Evolutionary conservation across 2,329 filamentous ascomycete species (phyloP), one percentile per base, ranked within the genome.

Genomic region (Mycogone perniciosa): DNA sequence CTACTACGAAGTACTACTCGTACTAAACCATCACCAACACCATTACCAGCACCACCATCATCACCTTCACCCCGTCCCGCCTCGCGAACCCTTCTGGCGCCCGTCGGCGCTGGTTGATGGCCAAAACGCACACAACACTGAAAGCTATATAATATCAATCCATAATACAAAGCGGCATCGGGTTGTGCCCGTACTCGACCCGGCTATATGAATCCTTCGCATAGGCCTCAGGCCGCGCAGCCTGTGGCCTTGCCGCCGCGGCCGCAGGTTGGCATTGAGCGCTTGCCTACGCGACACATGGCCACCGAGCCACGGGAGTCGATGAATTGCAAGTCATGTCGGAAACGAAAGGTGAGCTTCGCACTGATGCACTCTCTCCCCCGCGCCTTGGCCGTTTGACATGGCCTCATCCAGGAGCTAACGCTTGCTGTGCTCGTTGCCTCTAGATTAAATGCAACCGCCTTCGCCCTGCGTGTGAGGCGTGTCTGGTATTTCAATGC

Each of bases 271-370:
- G 85, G 86, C 65, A 92, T 92, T 67, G 86, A 91, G 70, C 82
- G 88, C 55, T 73, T 92, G 58, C 85, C 86, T 29, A 77, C 84
- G 49, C 82, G 85, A 56, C 82, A 86, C 39, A 75, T 82, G 69
- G 83, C 78, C 68, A 85, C 81, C 61, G 87, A 93, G 67, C 88
- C 87, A 38, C 83, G 87, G 62, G 89, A 95, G 74, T 88, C 87
- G 33, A 95, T 95, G 89, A 95, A 95, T 68, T 95, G 89, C 81
- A 95, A 95, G 70, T 93, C 88, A 51, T 95, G 89, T 74, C 82
- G 89, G 60, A 95, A 95, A 71, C 80, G 89, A 72, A 95, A 95
- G 85, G 89, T 92, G 69, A 44, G 73, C 59, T 49, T 54, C 26
- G 10, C 26, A 5, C 31, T 6, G 10, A 4, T 27, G 11, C 20